Percentiles rank a stretch among this genome's conserved stretches.
These are phyloP conservation scores for Guadua angustifolia DNA, from an alignment of 176 grass and related monocot species.

Conservation along the genomic window DNA sequence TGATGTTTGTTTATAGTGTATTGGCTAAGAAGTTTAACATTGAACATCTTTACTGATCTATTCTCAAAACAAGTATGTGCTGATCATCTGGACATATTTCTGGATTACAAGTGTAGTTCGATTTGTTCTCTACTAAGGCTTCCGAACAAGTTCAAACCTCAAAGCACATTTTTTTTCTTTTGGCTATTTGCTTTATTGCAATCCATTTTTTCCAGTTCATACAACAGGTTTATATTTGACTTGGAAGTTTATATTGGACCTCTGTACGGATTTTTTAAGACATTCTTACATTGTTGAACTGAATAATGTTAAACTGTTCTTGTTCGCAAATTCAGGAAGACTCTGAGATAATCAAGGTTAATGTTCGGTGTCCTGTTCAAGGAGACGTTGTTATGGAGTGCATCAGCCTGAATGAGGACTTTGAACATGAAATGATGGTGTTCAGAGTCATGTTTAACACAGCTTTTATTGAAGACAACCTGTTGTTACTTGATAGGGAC, in stretches of 20 bases:
- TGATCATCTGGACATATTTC: neutral
- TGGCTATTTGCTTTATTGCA: neutral
- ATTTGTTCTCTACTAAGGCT: neutral
- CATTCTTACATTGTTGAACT: constrained; percentile 26
- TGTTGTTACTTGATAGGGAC: too few relatives aligned
- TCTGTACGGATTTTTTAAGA: neutral
- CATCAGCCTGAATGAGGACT: constrained; percentile 69
- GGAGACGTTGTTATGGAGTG: constrained; percentile 91
- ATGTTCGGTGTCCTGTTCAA: constrained; percentile 49
- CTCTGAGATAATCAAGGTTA: constrained; percentile 60
- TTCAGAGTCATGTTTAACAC: too few relatives aligned
- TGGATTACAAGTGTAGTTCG: constrained; percentile 9
- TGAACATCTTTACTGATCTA: constrained; percentile 17
- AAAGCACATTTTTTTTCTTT: neutral
- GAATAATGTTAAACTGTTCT: constrained; percentile 16
- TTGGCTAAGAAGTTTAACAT: neutral
- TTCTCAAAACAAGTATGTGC: neutral
- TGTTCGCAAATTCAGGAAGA: constrained; percentile 61
- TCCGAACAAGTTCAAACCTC: neutral
- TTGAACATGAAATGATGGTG: constrained; percentile 77
- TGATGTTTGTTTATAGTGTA: constrained; percentile 28
- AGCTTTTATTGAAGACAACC: too few relatives aligned
- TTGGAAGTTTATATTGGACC: neutral
- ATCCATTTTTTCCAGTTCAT: neutral
- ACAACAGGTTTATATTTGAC: neutral